Percentiles rank a stretch among this genome's conserved stretches.
phyloP scores from a whole-genome alignment of 2,329 filamentous ascomycete species.

The Fusarium sp. region DNA sequence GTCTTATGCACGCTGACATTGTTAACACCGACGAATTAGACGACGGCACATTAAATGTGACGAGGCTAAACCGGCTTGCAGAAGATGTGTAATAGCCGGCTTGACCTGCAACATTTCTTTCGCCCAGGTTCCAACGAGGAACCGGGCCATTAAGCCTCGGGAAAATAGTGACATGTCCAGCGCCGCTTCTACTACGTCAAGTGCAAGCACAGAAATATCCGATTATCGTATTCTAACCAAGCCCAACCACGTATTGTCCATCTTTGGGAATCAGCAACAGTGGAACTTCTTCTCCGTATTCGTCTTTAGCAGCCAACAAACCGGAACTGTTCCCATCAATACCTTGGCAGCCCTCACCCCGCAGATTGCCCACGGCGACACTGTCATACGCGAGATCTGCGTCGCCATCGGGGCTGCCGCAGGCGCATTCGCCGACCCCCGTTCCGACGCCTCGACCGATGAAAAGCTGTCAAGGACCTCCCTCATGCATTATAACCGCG shows the following conservation, averaged over 20 bases:
- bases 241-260: slow-evolving; percentile 25
- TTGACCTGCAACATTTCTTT: slow-evolving; percentile 30
- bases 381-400: slow-evolving; percentile 37
- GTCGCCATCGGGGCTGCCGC: slow-evolving; percentile 35
- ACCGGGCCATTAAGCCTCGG: neutral
- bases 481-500: slow-evolving; percentile 36
- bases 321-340: slow-evolving; percentile 34
- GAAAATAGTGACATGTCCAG: neutral
- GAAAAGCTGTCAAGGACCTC: slow-evolving; percentile 24
- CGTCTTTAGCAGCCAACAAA: slow-evolving; percentile 32
- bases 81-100: slow-evolving; percentile 25
- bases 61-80: slow-evolving; percentile 35
- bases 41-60: slow-evolving; percentile 44
- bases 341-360: slow-evolving; percentile 35
- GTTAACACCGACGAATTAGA: slow-evolving; percentile 16
- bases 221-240: slow-evolving; percentile 31
- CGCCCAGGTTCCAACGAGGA: neutral
- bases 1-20: neutral
- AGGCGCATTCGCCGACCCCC: slow-evolving; percentile 25
- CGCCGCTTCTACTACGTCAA: neutral
- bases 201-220: neutral
- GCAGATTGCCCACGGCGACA: slow-evolving; percentile 34
- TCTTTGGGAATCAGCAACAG: slow-evolving; percentile 39
- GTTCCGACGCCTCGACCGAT: slow-evolving; percentile 14
- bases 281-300: slow-evolving; percentile 40